Percentiles rank a stretch among this genome's conserved stretches.
Evolutionary conservation across 1,284 basidiomycete genomes (phyloP).

Genomic region (Leccinum subrobustum): DNA sequence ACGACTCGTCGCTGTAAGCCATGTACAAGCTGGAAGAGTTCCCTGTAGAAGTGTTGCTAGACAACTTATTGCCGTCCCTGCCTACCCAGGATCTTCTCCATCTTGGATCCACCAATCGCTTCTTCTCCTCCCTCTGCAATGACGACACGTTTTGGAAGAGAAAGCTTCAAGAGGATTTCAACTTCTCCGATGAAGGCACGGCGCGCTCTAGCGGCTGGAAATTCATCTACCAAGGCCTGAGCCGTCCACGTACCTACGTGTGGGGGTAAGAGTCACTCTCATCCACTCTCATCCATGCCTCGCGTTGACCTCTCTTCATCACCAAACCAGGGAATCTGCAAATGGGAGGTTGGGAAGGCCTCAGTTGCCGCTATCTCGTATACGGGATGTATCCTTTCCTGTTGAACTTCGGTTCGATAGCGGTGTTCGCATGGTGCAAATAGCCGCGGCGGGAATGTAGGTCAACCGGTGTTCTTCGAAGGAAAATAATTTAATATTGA

Average conservation of each 20-base stretch:
- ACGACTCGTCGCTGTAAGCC: neutral
- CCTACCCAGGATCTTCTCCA: slow-evolving; percentile 56
- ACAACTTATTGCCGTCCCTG: slow-evolving; percentile 66
- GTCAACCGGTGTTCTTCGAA: slow-evolving; percentile 23
- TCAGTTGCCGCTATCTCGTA: slow-evolving; percentile 32
- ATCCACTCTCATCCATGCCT: neutral
- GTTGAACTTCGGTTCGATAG: slow-evolving; percentile 52
- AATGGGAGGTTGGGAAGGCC: slow-evolving; percentile 60
- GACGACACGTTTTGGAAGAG: slow-evolving; percentile 82
- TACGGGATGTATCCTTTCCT: slow-evolving; percentile 58
- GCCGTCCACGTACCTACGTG: slow-evolving; percentile 60
- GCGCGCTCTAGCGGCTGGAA: slow-evolving; percentile 76
- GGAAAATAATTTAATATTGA: slow-evolving; percentile 4
- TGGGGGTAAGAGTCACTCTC: slow-evolving; percentile 65
- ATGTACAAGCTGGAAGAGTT: slow-evolving; percentile 48
- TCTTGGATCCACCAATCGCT: slow-evolving; percentile 57
- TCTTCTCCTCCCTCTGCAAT: slow-evolving; percentile 56
- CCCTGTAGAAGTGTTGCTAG: slow-evolving; percentile 72
- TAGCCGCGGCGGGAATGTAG: slow-evolving; percentile 81
- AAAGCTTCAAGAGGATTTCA: slow-evolving; percentile 72
- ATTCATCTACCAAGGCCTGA: slow-evolving; percentile 73
- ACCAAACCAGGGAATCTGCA: slow-evolving; percentile 48
- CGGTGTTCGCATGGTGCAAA: slow-evolving; percentile 63
- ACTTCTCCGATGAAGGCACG: slow-evolving; percentile 67
- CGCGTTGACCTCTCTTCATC: slow-evolving; percentile 2